Percentiles rank a stretch among this genome's conserved stretches.
Evolutionary conservation across 2,329 filamentous ascomycete genomes (phyloP).

Genomic region (Phaeosphaeriaceae sp.): DNA sequence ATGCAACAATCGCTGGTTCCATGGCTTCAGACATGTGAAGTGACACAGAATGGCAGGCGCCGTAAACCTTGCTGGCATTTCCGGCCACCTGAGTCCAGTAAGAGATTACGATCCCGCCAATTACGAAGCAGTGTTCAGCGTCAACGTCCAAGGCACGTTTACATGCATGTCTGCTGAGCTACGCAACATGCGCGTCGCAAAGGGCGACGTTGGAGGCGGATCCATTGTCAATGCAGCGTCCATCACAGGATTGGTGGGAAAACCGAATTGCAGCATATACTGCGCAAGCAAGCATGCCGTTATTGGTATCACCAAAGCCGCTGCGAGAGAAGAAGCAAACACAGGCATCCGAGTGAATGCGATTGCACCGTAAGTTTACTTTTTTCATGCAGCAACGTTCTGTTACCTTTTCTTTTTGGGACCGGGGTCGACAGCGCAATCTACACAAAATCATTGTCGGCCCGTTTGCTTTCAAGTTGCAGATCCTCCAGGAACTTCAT

Average conservation of each 20-base stretch:
- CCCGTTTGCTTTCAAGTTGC: background rate
- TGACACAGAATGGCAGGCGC: background rate
- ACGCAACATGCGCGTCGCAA: constrained; percentile 45
- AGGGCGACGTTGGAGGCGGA: constrained; percentile 22
- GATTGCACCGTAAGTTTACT: constrained; percentile 52
- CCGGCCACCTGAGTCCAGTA: constrained; percentile 36
- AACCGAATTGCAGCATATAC: constrained; percentile 29
- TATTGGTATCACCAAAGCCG: constrained; percentile 44
- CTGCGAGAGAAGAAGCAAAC: constrained; percentile 47
- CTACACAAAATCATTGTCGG: background rate
- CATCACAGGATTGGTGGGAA: constrained; percentile 54
- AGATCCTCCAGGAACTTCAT: background rate
- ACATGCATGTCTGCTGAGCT: constrained; percentile 43
- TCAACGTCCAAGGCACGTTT: constrained; percentile 47
- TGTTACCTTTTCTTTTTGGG: background rate
- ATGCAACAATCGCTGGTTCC: background rate
- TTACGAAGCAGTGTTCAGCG: constrained; percentile 40
- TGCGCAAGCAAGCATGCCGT: constrained; percentile 38
- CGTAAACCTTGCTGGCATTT: constrained; percentile 48
- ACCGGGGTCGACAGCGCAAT: background rate
- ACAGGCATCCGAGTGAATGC: constrained; percentile 50
- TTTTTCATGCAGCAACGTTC: constrained; percentile 1
- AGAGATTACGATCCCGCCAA: constrained; percentile 41
- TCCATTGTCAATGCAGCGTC: constrained; percentile 54
- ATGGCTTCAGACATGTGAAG: background rate